Conservation (phyloP, 768 basidiomycete species). For the Boletus insuetus region DNA sequence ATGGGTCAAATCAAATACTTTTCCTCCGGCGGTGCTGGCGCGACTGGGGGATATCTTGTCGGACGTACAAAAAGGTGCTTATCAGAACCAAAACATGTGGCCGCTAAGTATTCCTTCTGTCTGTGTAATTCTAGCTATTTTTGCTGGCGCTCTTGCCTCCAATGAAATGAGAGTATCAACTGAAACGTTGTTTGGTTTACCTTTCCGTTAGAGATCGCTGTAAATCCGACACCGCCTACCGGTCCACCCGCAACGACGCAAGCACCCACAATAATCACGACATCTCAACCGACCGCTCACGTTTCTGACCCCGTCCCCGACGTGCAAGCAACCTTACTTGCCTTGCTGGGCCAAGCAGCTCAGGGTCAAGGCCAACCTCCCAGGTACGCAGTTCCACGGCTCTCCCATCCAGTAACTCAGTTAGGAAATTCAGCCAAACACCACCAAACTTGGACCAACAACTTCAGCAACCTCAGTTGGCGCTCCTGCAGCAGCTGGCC, state of each 20-base stretch:
- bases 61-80: slow-evolving; percentile 83
- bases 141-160: slow-evolving; percentile 38
- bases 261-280: slow-evolving; percentile 26
- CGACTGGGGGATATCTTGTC: slow-evolving; percentile 70
- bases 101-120: slow-evolving; percentile 77
- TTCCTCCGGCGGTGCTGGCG: slow-evolving; percentile 71
- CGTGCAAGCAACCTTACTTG: slow-evolving; percentile 67
- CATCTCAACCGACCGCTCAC: slow-evolving; percentile 22
- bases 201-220: slow-evolving; percentile 56
- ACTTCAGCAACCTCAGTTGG: slow-evolving; percentile 57
- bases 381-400: slow-evolving; percentile 35
- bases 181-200: slow-evolving; percentile 56
- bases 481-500: slow-evolving; percentile 74
- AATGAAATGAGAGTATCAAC: slow-evolving; percentile 59
- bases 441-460: slow-evolving; percentile 49
- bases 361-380: slow-evolving; percentile 31
- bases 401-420: slow-evolving; percentile 2
- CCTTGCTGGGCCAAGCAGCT: slow-evolving; percentile 66
- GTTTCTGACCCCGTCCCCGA: slow-evolving; percentile 15
- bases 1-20: slow-evolving; percentile 90
- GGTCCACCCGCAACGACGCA: slow-evolving; percentile 39
- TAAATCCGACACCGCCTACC: slow-evolving; percentile 36
- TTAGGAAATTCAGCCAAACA: slow-evolving; percentile 51
- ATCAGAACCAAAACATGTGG: slow-evolving; percentile 59
- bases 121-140: slow-evolving; percentile 66